A percentile compares a stretch with the other conserved stretches of the same genome.
phyloP scores from a whole-genome alignment of 805 yeast species.

The Nakazawaea holstii region DNA sequence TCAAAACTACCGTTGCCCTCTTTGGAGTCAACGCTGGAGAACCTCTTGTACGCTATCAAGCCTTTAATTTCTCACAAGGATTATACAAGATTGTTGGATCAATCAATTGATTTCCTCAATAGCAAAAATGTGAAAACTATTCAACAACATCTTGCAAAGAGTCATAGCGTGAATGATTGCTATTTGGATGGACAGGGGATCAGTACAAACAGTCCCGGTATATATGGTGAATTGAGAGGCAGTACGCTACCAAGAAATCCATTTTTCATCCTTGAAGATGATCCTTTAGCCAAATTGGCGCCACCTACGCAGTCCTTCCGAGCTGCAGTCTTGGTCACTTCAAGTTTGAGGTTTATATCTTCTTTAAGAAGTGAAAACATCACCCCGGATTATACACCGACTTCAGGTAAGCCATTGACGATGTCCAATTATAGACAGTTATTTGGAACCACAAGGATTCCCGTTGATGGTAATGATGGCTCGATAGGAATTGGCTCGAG shows the following conservation, averaged over 20 bases:
- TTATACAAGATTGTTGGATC: constrained; percentile 35
- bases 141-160: constrained; percentile 48
- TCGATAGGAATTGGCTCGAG: constrained; percentile 34
- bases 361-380: constrained; percentile 50
- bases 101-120: constrained; percentile 39
- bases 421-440: constrained; percentile 65
- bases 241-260: constrained; percentile 76
- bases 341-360: constrained; percentile 61
- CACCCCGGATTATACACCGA: constrained; percentile 53
- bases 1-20: constrained; percentile 64
- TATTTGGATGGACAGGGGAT: constrained; percentile 49
- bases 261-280: constrained; percentile 67
- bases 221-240: constrained; percentile 58
- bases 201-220: constrained; percentile 48
- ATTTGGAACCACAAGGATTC: constrained; percentile 64
- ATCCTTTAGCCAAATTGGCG: constrained; percentile 48
- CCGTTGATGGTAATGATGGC: constrained; percentile 28
- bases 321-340: constrained; percentile 60
- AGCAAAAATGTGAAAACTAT: constrained; percentile 37
- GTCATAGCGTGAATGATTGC: constrained; percentile 36
- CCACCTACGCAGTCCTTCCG: constrained; percentile 66
- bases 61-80: constrained; percentile 56
- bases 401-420: constrained; percentile 45
- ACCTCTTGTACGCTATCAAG: constrained; percentile 48
- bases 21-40: constrained; percentile 42